Base-by-base conservation (phyloP, 2,329 filamentous ascomycete species). In the Claviceps spartinae region DNA sequence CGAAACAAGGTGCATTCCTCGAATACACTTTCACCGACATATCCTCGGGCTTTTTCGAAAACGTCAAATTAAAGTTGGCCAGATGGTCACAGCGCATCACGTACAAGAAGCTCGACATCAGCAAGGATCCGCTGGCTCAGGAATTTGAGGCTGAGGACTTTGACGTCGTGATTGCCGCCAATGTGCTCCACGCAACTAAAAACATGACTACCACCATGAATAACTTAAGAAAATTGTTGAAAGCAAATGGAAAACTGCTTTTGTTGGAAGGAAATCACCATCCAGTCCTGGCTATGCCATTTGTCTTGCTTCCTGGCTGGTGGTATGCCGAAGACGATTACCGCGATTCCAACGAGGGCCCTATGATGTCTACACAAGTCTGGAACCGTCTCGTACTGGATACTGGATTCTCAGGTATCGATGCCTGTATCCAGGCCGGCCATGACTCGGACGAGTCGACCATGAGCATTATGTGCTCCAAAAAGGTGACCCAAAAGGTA, bases 11-110 rank as follows among this genome's bases (percentile, higher is more conserved):
- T 9, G 14, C 55, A 2, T 70, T 70, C 20, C 26, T 43, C 9
- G 40, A 48, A 1, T 76, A 75, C 57, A 71, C 68, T 0, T 76
- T 63, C 58, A 75, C 74, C 0, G 72, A 75, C 52, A 65, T 73
- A 13, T 68, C 67, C 0, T 53, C 62, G 3, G 65, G 62, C 6
- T 72, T 71, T 60, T 72, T 75, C 48, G 64, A 67, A 14, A 56
- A 60, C 2, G 69, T 66, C 0, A 54, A 59, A 22, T 58, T 63
- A 26, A 54, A 50, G 8, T 57, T 61, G 50, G 49, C n/a, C 3
- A 52, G 22, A 18, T 69, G 67, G 46, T 54, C 54, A 1, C 53
- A 58, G n/a, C 54, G 55, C 42, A 54, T 63, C 41, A 36, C 36
- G 14, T 64, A 55, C 56, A 59, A 57, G 48, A 58, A 48, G 2